Percentiles rank a stretch among this genome's conserved stretches.
These are phyloP conservation scores for Aureobasidium namibiae DNA, from an alignment of 2,329 filamentous ascomycete species.

Conservation along the genomic window DNA sequence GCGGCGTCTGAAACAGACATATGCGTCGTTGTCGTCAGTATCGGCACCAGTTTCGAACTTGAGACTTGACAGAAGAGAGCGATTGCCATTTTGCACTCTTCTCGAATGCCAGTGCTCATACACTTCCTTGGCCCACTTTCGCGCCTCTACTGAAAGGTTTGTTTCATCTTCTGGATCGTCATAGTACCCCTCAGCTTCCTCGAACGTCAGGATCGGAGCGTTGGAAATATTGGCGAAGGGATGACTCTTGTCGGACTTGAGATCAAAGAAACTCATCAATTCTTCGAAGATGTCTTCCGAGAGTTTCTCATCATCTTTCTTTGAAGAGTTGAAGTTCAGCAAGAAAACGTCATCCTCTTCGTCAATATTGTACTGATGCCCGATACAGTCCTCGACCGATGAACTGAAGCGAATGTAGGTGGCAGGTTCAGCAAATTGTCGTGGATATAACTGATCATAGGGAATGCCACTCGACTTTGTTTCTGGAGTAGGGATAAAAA, in stretches of 20 bases:
- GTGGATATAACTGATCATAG: slow-evolving; percentile 84
- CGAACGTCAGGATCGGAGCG: slow-evolving; percentile 59
- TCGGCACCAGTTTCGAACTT: slow-evolving; percentile 95
- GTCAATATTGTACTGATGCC: slow-evolving; percentile 88
- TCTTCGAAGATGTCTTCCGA: slow-evolving; percentile 89
- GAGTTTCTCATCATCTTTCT: slow-evolving; percentile 50
- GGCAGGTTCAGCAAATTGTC: slow-evolving; percentile 70
- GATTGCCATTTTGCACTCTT: slow-evolving; percentile 59
- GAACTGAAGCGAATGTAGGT: slow-evolving; percentile 98
- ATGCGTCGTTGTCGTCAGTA: slow-evolving; percentile 91
- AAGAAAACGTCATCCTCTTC: slow-evolving; percentile 83
- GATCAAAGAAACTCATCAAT: slow-evolving; percentile 91
- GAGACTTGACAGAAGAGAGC: slow-evolving; percentile 64
- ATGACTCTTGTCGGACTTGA: slow-evolving; percentile 71
- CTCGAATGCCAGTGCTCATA: slow-evolving; percentile 84
- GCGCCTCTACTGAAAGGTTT: slow-evolving; percentile 45
- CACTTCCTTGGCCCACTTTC: slow-evolving; percentile 62
- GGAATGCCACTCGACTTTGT: slow-evolving; percentile 55
- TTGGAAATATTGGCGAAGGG: slow-evolving; percentile 88
- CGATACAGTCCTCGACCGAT: slow-evolving; percentile 91
- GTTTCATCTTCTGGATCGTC: slow-evolving; percentile 35
- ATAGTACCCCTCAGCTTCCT: slow-evolving; percentile 55
- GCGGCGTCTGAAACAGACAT: slow-evolving; percentile 93
- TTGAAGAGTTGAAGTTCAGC: slow-evolving; percentile 73
- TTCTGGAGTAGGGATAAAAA: slow-evolving; percentile 61